Evolutionary conservation across 2,329 filamentous ascomycete species (phyloP), one percentile per base, ranked within the genome.

Genomic region (Fusarium floridanum): DNA sequence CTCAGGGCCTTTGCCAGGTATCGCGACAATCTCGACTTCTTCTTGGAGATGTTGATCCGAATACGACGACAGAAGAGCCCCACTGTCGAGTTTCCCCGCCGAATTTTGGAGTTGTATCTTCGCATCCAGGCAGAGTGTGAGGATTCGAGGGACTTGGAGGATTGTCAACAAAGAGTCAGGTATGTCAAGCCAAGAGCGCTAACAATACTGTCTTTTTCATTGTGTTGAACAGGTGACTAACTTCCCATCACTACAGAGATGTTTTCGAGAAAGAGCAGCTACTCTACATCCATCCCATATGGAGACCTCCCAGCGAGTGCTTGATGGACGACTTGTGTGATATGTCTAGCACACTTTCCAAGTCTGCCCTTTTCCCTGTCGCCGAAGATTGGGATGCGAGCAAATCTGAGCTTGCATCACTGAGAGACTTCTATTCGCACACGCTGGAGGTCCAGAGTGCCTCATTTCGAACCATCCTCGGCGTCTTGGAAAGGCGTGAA

Each of bases 81-180:
- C 3, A 71, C 66, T 5, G 72, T 77, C 50, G 68, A 76, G 43
- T 78, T 75, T 59, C 76, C 76, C 0, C 76, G 70, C 20, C 70
- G 76, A n/a, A 67, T 78, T 17, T 6, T 78, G 68, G 76, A 78
- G 22, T 65, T 78, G 3, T 78, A 78, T 53, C 74, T 78, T 41
- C 67, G 76, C 22, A 78, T 78, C 32, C 70, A 74, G 45, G 76
- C 76, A 34, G 70, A 73, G 50, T 76, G 74, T 11, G 75, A 72
- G 20, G 67, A 67, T 9, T 74, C 74, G 1, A 66, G 63, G 11
- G 68, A 77, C 27, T 53, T 61, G 17, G 39, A 61, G 17, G 65
- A 53, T 22, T 66, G 60, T 6, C 68, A 66, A 17, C 57, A 71
- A 9, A 68, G 62, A 72, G 70, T 78, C 57, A 77, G 76, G 76